Evolutionary conservation across 2,329 filamentous ascomycete species (phyloP).

Genomic region (Hypomyces perniciosus): DNA sequence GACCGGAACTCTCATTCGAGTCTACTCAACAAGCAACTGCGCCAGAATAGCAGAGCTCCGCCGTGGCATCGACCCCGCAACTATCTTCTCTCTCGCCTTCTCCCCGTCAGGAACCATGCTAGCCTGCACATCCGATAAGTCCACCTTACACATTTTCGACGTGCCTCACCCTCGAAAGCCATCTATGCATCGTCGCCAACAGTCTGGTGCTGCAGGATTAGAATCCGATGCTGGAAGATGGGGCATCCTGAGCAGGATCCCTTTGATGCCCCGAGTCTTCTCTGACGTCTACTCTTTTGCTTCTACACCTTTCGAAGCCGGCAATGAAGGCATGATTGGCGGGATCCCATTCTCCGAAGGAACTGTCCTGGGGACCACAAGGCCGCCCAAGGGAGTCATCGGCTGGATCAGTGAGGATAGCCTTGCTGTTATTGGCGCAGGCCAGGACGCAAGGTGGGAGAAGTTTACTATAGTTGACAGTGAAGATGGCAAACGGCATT

Average conservation of each 20-base stretch:
- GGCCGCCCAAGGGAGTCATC: slow-evolving; percentile 74
- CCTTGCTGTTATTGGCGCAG: slow-evolving; percentile 71
- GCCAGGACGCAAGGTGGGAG: slow-evolving; percentile 79
- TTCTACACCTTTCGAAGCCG: slow-evolving; percentile 74
- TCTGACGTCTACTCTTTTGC: slow-evolving; percentile 86
- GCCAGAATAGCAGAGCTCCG: slow-evolving; percentile 78
- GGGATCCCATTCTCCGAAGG: slow-evolving; percentile 38
- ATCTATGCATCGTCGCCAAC: slow-evolving; percentile 26
- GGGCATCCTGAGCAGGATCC: slow-evolving; percentile 78
- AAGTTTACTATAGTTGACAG: slow-evolving; percentile 69
- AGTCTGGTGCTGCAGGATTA: slow-evolving; percentile 21
- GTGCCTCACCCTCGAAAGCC: slow-evolving; percentile 54
- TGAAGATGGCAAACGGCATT: slow-evolving; percentile 60
- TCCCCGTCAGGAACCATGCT: slow-evolving; percentile 74
- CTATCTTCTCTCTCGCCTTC: slow-evolving; percentile 82
- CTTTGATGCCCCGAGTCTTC: slow-evolving; percentile 78
- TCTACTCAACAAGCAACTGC: slow-evolving; percentile 76
- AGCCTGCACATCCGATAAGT: slow-evolving; percentile 94
- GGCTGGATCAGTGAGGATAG: slow-evolving; percentile 76
- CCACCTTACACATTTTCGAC: slow-evolving; percentile 91
- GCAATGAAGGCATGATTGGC: slow-evolving; percentile 58
- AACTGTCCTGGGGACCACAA: slow-evolving; percentile 43
- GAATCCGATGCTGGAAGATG: slow-evolving; percentile 64
- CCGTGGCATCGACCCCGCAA: slow-evolving; percentile 80
- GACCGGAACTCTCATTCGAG: slow-evolving; percentile 79